phyloP scores from a whole-genome alignment of 1,139 yeast genomes.

The Geotrichum fermentans region DNA sequence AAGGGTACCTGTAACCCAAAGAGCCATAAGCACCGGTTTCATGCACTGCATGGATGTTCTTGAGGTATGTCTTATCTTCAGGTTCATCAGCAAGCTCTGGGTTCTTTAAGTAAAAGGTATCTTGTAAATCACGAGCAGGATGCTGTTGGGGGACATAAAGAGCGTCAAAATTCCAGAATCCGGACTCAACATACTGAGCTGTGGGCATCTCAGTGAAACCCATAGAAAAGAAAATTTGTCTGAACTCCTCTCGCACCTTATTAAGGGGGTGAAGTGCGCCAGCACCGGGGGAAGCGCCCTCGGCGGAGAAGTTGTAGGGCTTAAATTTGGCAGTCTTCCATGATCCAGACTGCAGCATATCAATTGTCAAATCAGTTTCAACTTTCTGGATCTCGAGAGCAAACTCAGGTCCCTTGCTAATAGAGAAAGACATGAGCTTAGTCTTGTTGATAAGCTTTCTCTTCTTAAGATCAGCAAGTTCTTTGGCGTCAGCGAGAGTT shows the following conservation, averaged over 20 bases:
- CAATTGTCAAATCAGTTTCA: constrained; percentile 92
- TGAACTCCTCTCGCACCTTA: constrained; percentile 94
- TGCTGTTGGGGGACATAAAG: constrained; percentile 97
- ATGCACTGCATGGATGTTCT: constrained; percentile 76
- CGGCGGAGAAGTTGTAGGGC: constrained; percentile 92
- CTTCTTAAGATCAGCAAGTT: constrained; percentile 80
- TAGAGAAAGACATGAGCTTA: constrained; percentile 70
- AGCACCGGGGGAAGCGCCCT: constrained; percentile 77
- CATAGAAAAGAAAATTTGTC: constrained; percentile 95
- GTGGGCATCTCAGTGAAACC: constrained; percentile 99
- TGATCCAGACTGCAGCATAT: constrained; percentile 69
- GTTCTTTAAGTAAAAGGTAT: constrained; percentile 93
- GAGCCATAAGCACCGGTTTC: constrained; percentile 89
- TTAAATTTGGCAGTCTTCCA: constrained; percentile 87
- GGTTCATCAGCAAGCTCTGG: constrained; percentile 79
- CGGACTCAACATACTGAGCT: constrained; percentile 93
- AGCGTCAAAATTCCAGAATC: constrained; percentile 98
- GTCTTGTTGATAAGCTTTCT: constrained; percentile 75
- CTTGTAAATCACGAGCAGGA: constrained; percentile 98
- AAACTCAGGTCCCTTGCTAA: constrained; percentile 78
- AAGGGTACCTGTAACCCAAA: constrained; percentile 95
- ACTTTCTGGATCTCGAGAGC: constrained; percentile 71
- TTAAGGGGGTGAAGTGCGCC: constrained; percentile 96
- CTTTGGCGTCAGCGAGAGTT: constrained; percentile 56
- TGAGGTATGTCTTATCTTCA: constrained; percentile 70